Evolutionary conservation across 768 basidiomycete species (phyloP).

Genomic region (Lentinula boryana): DNA sequence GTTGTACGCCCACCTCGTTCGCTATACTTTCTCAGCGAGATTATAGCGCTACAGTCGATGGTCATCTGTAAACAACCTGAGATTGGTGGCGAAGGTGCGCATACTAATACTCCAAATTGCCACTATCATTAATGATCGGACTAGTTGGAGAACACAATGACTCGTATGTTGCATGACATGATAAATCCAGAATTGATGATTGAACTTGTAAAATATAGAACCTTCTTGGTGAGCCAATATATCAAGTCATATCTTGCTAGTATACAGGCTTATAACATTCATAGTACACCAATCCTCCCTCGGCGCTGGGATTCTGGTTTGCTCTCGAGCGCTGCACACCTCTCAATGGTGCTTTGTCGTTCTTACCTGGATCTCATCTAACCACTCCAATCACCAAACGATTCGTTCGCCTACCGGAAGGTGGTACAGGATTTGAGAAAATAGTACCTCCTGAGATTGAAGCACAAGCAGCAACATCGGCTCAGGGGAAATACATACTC

Average conservation of each 20-base stretch:
- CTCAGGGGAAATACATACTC: slow-evolving; percentile 50
- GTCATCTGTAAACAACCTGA: slow-evolving; percentile 91
- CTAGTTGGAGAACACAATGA: slow-evolving; percentile 90
- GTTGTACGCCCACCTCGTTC: neutral
- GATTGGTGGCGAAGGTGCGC: slow-evolving; percentile 86
- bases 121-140: too few species aligned
- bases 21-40: neutral
- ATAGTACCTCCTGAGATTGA: slow-evolving; percentile 36
- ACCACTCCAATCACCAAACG: slow-evolving; percentile 70
- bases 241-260: neutral
- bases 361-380: slow-evolving; percentile 87
- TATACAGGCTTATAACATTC: neutral
- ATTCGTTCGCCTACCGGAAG: slow-evolving; percentile 69
- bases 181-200: too few species aligned
- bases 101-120: neutral
- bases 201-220: slow-evolving; percentile 31
- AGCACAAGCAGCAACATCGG: slow-evolving; percentile 19
- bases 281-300: slow-evolving; percentile 88
- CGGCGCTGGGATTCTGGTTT: slow-evolving; percentile 95
- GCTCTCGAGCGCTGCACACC: slow-evolving; percentile 85
- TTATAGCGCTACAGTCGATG: slow-evolving; percentile 84
- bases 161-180: slow-evolving; percentile 50
- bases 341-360: slow-evolving; percentile 80
- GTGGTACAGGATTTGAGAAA: slow-evolving; percentile 82
- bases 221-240: slow-evolving; percentile 55